Evolutionary conservation across 768 basidiomycete genomes (phyloP).

Genomic region (Lactifluus piperatus): DNA sequence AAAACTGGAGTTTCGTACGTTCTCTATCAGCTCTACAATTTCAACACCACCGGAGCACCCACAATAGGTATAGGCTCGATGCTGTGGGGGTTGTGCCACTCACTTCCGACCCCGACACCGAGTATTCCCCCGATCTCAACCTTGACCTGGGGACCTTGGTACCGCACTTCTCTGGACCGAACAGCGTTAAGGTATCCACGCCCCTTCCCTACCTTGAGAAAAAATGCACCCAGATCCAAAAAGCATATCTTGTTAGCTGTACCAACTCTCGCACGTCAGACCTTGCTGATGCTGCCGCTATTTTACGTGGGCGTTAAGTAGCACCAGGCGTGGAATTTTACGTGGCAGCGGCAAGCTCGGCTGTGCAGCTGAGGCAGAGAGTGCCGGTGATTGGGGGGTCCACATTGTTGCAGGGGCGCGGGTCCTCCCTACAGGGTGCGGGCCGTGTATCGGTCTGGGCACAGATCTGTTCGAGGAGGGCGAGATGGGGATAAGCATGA

Average conservation of each 20-base stretch:
- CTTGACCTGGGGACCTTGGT: conserved; percentile 91
- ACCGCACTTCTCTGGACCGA: conserved; percentile 94
- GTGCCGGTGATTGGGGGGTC: conserved; percentile 77
- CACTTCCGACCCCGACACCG: conserved; percentile 64
- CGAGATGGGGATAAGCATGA: conserved; percentile 92
- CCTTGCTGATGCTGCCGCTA: conserved; percentile 82
- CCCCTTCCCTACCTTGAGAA: conserved; percentile 79
- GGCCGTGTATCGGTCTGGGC: conserved; percentile 96
- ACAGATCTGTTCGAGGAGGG: conserved; percentile 90
- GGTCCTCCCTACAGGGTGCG: conserved; percentile 90
- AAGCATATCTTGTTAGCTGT: conserved; percentile 97
- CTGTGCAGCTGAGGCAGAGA: conserved; percentile 87
- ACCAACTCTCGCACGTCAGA: conserved; percentile 97
- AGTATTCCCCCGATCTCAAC: conserved; percentile 80
- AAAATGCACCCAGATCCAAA: conserved; percentile 74
- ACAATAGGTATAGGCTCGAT: conserved; percentile 62
- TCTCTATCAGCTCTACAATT: conserved; percentile 45
- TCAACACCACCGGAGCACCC: conserved; percentile 76
- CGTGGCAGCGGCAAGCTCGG: conserved; percentile 89
- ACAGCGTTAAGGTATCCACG: conserved; percentile 95
- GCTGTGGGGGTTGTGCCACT: conserved; percentile 46
- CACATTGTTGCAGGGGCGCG: conserved; percentile 86
- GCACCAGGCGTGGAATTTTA: conserved; percentile 93
- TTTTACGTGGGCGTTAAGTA: conserved; percentile 71
- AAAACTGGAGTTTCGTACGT: conserved; percentile 70